Evolutionary conservation across 768 basidiomycete species (phyloP), one percentile per base, ranked within the genome.

Genomic region (Amyloporia xantha): DNA sequence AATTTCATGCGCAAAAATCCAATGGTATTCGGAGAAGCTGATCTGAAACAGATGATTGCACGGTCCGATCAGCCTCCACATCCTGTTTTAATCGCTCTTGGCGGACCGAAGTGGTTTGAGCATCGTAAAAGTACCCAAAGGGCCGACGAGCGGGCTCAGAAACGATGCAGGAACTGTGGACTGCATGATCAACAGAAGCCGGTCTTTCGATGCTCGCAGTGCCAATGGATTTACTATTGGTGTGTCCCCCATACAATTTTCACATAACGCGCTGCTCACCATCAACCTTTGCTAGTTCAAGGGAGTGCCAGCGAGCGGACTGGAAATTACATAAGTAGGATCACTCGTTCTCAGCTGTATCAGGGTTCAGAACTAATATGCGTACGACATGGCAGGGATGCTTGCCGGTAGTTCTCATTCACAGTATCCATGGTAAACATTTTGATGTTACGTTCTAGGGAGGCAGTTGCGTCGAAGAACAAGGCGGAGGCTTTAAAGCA

Each of bases 301-400:
- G 45, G 39, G 57, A 59, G n/a, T 64, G 61, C 13, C 61, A 62
- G 33, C 51, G 37, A 24, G 41, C 40, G 2, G 36, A 61, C 15
- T 64, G 60, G 58, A 50, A 54, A 15, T 10, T 48, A 12, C 63
- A 62, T 48, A 62, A 59, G 59, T 62, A 30, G 6, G 57, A 25
- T 9, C 10, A 7, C 23, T 4, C 11, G 1, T 23, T 4, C 20
- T n/a, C n/a, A n/a, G n/a, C n/a, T n/a, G n/a, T n/a, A n/a, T n/a
- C n/a, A n/a, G n/a, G n/a, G n/a, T n/a, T n/a, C n/a, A n/a, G n/a
- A n/a, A n/a, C n/a, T n/a, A n/a, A n/a, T n/a, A n/a, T 41, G 20
- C 20, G 19, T 24, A 12, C 15, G 41, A 33, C 9, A 9, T 43
- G 41, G 13, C 24, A 44, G 41, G 48, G 28, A 49, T n/a, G 19